A percentile compares a stretch with the other conserved stretches of the same genome.
These are phyloP conservation scores for Tetrapisispora phaffii DNA, from an alignment of 805 yeast genomes.

Conservation along the genomic window DNA sequence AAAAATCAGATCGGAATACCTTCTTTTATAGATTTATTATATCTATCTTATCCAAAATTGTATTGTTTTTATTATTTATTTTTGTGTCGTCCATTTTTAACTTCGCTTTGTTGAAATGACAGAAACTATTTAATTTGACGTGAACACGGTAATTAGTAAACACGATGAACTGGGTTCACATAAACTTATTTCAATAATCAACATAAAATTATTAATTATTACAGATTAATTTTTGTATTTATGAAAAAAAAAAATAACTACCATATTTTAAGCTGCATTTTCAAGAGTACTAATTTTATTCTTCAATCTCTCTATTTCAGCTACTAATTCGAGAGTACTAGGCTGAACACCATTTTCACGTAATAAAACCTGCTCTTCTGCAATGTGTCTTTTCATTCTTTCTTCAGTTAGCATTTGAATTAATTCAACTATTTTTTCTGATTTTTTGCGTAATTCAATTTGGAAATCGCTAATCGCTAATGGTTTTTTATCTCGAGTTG, in stretches of 20 bases:
- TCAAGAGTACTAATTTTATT: constrained; percentile 17
- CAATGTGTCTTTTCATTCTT: constrained; percentile 52
- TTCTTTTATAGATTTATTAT: too few species aligned
- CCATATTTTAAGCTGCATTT: neutral
- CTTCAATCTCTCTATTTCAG: constrained; percentile 45
- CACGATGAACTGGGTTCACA: too few species aligned
- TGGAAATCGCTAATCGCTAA: constrained; percentile 17
- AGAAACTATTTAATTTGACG: too few species aligned
- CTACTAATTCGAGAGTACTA: constrained; percentile 44
- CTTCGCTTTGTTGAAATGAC: too few species aligned
- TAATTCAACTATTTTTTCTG: constrained; percentile 40
- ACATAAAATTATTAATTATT: too few species aligned
- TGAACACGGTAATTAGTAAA: too few species aligned
- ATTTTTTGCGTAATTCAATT: constrained; percentile 30
- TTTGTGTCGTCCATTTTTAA: too few species aligned
- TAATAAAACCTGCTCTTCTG: constrained; percentile 59
- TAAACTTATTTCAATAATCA: too few species aligned
- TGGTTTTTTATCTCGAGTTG: neutral
- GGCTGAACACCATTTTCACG: constrained; percentile 46
- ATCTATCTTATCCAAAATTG: too few species aligned
- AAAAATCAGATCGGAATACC: neutral
- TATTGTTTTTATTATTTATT: too few species aligned
- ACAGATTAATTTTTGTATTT: neutral
- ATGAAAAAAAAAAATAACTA: neutral
- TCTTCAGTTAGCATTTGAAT: constrained; percentile 54